Percentiles rank a stretch among this genome's conserved stretches.
phyloP scores from a whole-genome alignment of 306 rosid species.

The Oxytropis ochrocephala region DNA sequence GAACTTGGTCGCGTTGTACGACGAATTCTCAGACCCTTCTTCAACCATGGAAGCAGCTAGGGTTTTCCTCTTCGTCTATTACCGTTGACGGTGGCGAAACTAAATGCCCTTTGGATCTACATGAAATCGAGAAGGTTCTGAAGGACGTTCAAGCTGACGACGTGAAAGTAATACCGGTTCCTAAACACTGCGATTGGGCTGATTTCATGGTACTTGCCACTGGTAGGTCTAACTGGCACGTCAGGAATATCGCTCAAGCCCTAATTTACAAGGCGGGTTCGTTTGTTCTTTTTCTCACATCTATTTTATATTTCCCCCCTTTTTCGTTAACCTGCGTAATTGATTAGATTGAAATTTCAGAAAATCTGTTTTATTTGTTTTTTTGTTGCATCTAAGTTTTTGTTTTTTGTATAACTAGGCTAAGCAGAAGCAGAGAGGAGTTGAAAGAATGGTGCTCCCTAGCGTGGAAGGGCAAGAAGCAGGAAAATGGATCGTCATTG shows the following conservation, averaged over 20 bases:
- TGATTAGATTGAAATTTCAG: neutral
- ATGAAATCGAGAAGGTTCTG: slow-evolving; percentile 76
- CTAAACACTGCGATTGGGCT: slow-evolving; percentile 60
- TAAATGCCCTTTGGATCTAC: slow-evolving; percentile 46
- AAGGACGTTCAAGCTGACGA: slow-evolving; percentile 78
- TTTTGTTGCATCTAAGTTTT: neutral
- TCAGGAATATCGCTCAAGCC: slow-evolving; percentile 94
- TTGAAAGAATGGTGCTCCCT: slow-evolving; percentile 53
- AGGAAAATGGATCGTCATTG: slow-evolving; percentile 93
- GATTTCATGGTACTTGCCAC: slow-evolving; percentile 88
- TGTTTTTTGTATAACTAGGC: slow-evolving; percentile 36
- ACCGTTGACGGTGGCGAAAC: neutral
- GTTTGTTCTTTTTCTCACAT: neutral
- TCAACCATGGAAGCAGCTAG: slow-evolving; percentile 49
- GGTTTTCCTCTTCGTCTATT: slow-evolving; percentile 29
- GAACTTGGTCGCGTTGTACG: slow-evolving; percentile 4
- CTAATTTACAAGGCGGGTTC: slow-evolving; percentile 69
- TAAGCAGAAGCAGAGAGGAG: slow-evolving; percentile 89
- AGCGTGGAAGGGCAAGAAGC: slow-evolving; percentile 80
- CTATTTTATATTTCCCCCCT: neutral
- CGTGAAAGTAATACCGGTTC: slow-evolving; percentile 60
- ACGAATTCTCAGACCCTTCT: neutral
- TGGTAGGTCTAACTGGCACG: slow-evolving; percentile 90
- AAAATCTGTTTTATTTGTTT: neutral
- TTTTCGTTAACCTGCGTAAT: neutral